Base-by-base conservation (phyloP, 768 basidiomycete genomes). In the Termitomyces sp. region DNA sequence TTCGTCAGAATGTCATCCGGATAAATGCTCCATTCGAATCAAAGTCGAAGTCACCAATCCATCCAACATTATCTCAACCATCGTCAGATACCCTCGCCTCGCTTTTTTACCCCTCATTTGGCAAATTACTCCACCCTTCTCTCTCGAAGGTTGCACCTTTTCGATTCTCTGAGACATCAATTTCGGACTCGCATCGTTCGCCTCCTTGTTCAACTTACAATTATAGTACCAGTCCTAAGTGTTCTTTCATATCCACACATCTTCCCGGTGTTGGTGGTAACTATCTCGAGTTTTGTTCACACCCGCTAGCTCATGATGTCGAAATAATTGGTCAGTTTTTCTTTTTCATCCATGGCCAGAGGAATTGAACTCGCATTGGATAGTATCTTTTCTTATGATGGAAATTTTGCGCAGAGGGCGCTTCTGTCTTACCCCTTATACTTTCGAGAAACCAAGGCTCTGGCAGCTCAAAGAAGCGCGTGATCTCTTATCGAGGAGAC, bases 321-420 rank as follows among this genome's bases (percentile, higher is more conserved):
- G 84, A 86, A 66, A 77, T 86, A 20, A 81, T 85, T 56, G 70
- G 83, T 83, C 58, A 59, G 78, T 66, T 30, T 47, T 36, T 33
- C 31, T 60, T 54, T 27, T 31, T 4, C 27, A n/a, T 24, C 34
- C 55, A 55, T 51, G 12, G 7, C 5, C 45, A 16, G 9, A 31
- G 54, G 68, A 42, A 75, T 59, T 22, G 4, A 54, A 20, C 6
- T 13, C 37, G 15, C 33, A 9, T 31, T 36, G 42, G 12, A 37
- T 58, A 84, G 84, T 86, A 8, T 83, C 83, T 15, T 85, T 86
- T 68, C 72, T 87, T 37, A 78, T 87, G 70, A 81, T 87, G 77
- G 85, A 87, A 67, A 81, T 85, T 34, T 67, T 87, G 16, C 83
- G 85, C 31, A 78, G 84, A 49, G 80, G 83, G 44, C 80, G 83